Conservation (phyloP, 2,329 filamentous ascomycete genomes). For the Aspergillus pseudoglaucus region DNA sequence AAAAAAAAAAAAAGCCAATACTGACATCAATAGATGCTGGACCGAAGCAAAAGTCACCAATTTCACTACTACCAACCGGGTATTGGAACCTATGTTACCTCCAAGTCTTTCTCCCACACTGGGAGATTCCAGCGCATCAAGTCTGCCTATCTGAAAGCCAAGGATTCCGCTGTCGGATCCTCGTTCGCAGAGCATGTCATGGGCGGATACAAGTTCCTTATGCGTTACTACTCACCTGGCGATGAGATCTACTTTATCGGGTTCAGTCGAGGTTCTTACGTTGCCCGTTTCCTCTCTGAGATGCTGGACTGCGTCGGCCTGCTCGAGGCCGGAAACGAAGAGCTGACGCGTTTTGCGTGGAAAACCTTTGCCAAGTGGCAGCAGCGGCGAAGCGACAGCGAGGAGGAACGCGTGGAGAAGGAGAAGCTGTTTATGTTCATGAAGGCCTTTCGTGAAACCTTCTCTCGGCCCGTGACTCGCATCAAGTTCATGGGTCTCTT, state of each 20-base stretch:
- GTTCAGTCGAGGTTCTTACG: slow-evolving; percentile 64
- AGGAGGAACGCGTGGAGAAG: slow-evolving; percentile 22
- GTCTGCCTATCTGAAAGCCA: slow-evolving; percentile 15
- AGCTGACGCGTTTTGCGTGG: slow-evolving; percentile 74
- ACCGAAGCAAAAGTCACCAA: slow-evolving; percentile 3
- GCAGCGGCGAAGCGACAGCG: slow-evolving; percentile 20
- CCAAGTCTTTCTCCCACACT: slow-evolving; percentile 15
- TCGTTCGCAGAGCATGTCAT: slow-evolving; percentile 73
- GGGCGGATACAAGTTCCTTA: slow-evolving; percentile 67
- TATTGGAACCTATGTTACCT: slow-evolving; percentile 3
- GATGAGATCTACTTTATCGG: slow-evolving; percentile 60
- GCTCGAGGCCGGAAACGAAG: slow-evolving; percentile 68
- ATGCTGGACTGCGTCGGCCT: slow-evolving; percentile 74
- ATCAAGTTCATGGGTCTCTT: slow-evolving; percentile 75
- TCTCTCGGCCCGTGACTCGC: slow-evolving; percentile 65
- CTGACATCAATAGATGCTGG: slow-evolving; percentile 3
- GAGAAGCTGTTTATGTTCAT: slow-evolving; percentile 63
- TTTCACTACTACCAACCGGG: slow-evolving; percentile 4
- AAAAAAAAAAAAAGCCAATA: neutral
- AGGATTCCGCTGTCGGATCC: slow-evolving; percentile 55
- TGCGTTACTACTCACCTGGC: slow-evolving; percentile 57
- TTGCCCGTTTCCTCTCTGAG: slow-evolving; percentile 64
- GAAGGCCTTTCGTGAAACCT: slow-evolving; percentile 74
- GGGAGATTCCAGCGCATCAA: slow-evolving; percentile 47
- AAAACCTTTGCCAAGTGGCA: slow-evolving; percentile 63